These are phyloP conservation scores for Mollisia scopiformis DNA, from an alignment of 2,329 filamentous ascomycete genomes.

Conservation along the genomic window DNA sequence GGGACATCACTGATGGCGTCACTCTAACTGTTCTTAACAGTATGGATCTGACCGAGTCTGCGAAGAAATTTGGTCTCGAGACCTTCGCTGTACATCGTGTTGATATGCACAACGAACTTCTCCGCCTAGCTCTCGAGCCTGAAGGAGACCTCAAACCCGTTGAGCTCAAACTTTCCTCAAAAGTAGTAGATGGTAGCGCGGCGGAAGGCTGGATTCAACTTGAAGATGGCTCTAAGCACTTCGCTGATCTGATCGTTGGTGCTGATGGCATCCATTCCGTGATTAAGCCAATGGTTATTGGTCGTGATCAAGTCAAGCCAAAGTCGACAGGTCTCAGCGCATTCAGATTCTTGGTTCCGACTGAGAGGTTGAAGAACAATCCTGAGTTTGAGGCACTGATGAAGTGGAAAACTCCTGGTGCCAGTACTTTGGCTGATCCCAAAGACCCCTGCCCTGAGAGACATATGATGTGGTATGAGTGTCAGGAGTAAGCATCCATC, in stretches of 20 bases:
- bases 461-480: conserved; percentile 1
- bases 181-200: not conserved
- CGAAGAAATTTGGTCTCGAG: not conserved
- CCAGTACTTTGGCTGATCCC: not conserved
- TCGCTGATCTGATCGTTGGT: not conserved
- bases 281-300: not conserved
- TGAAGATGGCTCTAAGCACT: not conserved
- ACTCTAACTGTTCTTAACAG: not conserved
- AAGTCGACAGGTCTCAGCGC: not conserved
- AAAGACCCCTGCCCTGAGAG: not conserved
- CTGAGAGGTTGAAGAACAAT: not conserved
- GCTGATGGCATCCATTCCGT: not conserved
- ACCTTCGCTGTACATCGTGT: not conserved
- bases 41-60: not conserved
- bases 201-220: not conserved
- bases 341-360: not conserved
- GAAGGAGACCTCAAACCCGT: not conserved
- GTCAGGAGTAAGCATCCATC: not conserved
- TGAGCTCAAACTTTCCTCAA: not conserved
- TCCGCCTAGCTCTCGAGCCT: not conserved
- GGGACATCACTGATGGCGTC: not conserved
- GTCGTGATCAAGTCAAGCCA: not conserved
- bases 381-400: not conserved
- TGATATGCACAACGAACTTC: not conserved
- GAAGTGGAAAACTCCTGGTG: not conserved